Percentiles rank a stretch among this genome's conserved stretches.
phyloP scores from a whole-genome alignment of 1,284 basidiomycete species.

The Trichosporon faecale region DNA sequence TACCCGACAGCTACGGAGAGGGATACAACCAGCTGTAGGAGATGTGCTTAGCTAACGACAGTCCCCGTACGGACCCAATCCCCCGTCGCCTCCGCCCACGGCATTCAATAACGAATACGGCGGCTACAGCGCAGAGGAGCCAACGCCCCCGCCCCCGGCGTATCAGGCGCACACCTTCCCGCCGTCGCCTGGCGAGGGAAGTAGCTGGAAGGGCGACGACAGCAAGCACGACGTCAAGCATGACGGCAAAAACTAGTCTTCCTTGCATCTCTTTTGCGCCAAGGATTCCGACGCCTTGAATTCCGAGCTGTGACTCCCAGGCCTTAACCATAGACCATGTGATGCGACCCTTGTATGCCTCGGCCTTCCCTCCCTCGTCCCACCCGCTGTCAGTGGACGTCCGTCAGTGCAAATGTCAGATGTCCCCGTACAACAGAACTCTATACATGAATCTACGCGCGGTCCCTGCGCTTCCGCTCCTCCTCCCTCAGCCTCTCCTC shows the following conservation, averaged over 20 bases:
- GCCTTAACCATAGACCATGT: too few species aligned
- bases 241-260: too few species aligned
- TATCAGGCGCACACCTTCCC: slow-evolving; percentile 1
- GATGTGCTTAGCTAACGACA: background rate
- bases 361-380: too few species aligned
- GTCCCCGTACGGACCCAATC: background rate
- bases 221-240: background rate
- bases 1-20: too few species aligned
- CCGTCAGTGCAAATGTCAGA: background rate
- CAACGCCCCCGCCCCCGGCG: background rate
- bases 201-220: background rate
- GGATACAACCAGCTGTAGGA: background rate
- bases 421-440: background rate
- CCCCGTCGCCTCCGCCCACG: background rate
- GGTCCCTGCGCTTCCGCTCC: slow-evolving; percentile 7
- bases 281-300: too few species aligned
- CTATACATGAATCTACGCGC: background rate
- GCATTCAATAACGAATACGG: background rate
- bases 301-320: too few species aligned
- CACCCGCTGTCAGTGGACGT: too few species aligned
- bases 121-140: background rate
- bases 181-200: background rate
- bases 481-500: slow-evolving; percentile 54
- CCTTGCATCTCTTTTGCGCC: too few species aligned
- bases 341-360: too few species aligned